Base-by-base conservation (phyloP, 2,329 filamentous ascomycete species). In the Aspergillus japonicus region DNA sequence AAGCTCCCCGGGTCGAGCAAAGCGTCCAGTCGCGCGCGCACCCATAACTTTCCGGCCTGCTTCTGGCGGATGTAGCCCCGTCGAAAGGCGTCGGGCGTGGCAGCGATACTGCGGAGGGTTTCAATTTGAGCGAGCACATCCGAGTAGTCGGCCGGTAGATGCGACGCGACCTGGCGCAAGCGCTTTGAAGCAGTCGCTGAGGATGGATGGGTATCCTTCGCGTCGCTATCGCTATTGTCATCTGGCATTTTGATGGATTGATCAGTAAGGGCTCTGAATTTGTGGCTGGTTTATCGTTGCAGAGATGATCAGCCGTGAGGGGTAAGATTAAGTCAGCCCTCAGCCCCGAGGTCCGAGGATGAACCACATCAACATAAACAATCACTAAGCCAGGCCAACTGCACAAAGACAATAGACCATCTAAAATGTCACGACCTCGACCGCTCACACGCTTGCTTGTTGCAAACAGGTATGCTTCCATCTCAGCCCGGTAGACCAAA, bases 41-140 rank as follows among this genome's bases (percentile, higher is more conserved):
- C 85, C 85, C 85, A 88, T 19, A 88, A 78, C 70, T 89, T 89
- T 1, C 86, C 86, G 3, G 84, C 81, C 71, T 85, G 78, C 64
- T 86, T 87, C 68, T 89, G 86, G 5, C 84, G 81, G n/a, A 84
- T 72, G 63, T 88, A 88, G 24, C 86, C 86, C 62, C 82, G 77
- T 57, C 82, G 82, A 7, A 74, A 80, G 0, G 77, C 70, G 54
- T 86, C 78, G 2, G 86, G 85, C 1, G 81, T 87, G 23, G 78
- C 74, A 11, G 86, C 85, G 42, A 86, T 81, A 6, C 71, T 75
- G 16, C 77, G 78, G 1, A 88, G 77, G 0, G 77, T 77, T 5
- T 73, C 64, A n/a, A 88, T 76, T 64, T 87, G 84, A n/a, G 72
- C 75, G 0, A 87, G 80, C 16, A 88, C 80, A 64, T 89, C 86